Conservation (phyloP, 228 moss, liverwort and hornwort genomes). For the Sphagnum fallax region DNA sequence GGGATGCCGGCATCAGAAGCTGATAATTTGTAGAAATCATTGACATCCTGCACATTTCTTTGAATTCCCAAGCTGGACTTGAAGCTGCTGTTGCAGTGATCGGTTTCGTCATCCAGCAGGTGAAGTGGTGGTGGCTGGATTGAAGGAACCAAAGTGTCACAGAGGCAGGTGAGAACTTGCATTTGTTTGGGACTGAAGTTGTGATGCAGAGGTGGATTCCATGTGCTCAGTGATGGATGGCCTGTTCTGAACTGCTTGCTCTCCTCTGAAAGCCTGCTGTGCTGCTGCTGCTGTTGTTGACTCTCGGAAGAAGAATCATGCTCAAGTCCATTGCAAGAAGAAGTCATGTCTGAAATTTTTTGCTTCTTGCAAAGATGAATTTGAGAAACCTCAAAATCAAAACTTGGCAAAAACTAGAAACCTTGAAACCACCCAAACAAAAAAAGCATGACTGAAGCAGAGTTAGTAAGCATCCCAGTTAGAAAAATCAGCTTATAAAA, state of each 20-base stretch:
- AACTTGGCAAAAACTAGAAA: no score
- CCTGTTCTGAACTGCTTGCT: slow-evolving; percentile 8
- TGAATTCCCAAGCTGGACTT: slow-evolving; percentile 6
- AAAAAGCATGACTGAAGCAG: no score
- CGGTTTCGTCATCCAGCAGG: neutral
- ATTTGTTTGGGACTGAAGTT: slow-evolving; percentile 35
- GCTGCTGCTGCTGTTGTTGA: no score
- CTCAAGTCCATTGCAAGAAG: no score
- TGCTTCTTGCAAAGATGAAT: no score
- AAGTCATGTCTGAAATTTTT: no score
- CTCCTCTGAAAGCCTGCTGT: no score
- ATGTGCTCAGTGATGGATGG: slow-evolving; percentile 49
- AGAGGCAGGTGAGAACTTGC: slow-evolving; percentile 43
- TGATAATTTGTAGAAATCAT: slow-evolving; percentile 38
- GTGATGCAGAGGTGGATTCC: slow-evolving; percentile 39
- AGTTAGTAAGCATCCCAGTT: no score
- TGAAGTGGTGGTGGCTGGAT: slow-evolving; percentile 18
- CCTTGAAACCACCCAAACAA: no score
- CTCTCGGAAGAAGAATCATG: no score
- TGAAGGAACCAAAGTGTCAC: slow-evolving; percentile 66
- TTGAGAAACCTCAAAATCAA: no score
- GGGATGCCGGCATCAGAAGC: slow-evolving; percentile 52
- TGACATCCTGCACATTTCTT: slow-evolving; percentile 31
- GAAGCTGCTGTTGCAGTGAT: slow-evolving; percentile 1
- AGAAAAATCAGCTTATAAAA: no score